These are phyloP conservation scores for Berkeleyomyces basicola DNA, from an alignment of 2,329 filamentous ascomycete genomes.

Conservation along the genomic window DNA sequence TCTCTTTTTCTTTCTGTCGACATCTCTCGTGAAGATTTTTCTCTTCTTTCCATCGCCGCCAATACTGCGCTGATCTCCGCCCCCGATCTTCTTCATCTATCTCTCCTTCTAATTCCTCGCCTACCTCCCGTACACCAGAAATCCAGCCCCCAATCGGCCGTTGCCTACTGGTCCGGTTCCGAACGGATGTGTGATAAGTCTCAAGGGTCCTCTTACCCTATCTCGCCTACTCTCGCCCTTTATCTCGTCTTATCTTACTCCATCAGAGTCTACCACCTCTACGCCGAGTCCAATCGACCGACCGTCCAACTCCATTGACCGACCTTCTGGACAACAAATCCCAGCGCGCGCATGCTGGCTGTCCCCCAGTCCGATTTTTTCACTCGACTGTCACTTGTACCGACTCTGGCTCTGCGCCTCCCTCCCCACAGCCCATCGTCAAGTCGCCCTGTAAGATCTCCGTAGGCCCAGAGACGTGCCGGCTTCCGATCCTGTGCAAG, in stretches of 20 bases:
- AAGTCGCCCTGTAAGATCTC: too few relatives aligned
- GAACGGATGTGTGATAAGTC: background rate
- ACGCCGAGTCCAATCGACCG: too few relatives aligned
- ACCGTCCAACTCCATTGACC: too few relatives aligned
- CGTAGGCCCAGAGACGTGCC: too few relatives aligned
- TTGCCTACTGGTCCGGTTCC: background rate
- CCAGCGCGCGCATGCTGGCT: too few relatives aligned
- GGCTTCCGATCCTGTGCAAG: too few relatives aligned
- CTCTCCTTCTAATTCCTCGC: background rate
- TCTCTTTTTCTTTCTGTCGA: background rate
- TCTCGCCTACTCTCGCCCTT: background rate
- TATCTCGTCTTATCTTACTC: background rate
- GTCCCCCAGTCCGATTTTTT: background rate
- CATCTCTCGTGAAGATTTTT: background rate
- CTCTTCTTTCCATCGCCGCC: background rate
- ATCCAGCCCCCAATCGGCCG: background rate
- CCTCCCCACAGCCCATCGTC: too few relatives aligned
- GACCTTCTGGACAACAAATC: too few relatives aligned
- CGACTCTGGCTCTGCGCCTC: too few relatives aligned
- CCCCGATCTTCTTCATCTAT: background rate
- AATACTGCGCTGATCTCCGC: background rate
- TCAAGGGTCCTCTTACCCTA: background rate
- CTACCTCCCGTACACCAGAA: too few relatives aligned
- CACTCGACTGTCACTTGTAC: too few relatives aligned
- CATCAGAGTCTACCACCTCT: background rate